These are phyloP conservation scores for Phytophthora tubulina DNA, from an alignment of 352 stramenopile genomes.

Conservation along the genomic window DNA sequence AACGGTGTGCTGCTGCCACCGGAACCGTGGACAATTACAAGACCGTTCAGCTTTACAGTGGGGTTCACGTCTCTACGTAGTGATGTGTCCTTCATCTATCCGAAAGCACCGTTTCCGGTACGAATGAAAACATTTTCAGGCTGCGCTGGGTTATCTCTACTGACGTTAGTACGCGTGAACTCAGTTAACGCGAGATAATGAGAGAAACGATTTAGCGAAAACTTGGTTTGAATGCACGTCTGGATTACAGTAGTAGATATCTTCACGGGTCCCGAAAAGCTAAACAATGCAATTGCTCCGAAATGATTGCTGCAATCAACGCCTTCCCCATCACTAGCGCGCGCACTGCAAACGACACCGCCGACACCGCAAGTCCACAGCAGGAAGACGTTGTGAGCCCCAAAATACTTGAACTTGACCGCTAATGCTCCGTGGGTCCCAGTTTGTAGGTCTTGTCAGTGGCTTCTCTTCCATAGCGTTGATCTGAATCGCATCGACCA, in stretches of 20 bases:
- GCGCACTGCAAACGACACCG: constrained; percentile 60
- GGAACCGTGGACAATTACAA: constrained; percentile 59
- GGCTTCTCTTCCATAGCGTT: constrained; percentile 91
- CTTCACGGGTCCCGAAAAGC: constrained; percentile 49
- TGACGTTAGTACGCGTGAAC: constrained; percentile 35
- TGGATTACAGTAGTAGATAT: constrained; percentile 47
- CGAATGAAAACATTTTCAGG: constrained; percentile 25
- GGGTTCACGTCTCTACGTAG: constrained; percentile 54
- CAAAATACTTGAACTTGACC: constrained; percentile 66
- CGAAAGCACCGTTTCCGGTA: constrained; percentile 48
- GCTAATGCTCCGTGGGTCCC: constrained; percentile 85
- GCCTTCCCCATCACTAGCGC: constrained; percentile 44
- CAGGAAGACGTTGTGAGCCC: constrained; percentile 61
- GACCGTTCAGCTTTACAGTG: constrained; percentile 48
- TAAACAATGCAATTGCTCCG: constrained; percentile 62
- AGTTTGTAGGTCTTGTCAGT: constrained; percentile 72
- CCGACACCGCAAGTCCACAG: constrained; percentile 60
- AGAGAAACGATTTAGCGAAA: constrained; percentile 48
- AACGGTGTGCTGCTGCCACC: constrained; percentile 70
- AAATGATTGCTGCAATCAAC: constrained; percentile 62
- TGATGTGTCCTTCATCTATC: constrained; percentile 36
- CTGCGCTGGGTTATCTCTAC: constrained; percentile 9
- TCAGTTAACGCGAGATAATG: constrained; percentile 46
- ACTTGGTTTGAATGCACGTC: constrained; percentile 49
- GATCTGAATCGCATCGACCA: constrained; percentile 93